A percentile compares a stretch with the other conserved stretches of the same genome.
These are phyloP conservation scores for Farysia itapuensis DNA, from an alignment of 1,284 basidiomycete species.

Conservation along the genomic window DNA sequence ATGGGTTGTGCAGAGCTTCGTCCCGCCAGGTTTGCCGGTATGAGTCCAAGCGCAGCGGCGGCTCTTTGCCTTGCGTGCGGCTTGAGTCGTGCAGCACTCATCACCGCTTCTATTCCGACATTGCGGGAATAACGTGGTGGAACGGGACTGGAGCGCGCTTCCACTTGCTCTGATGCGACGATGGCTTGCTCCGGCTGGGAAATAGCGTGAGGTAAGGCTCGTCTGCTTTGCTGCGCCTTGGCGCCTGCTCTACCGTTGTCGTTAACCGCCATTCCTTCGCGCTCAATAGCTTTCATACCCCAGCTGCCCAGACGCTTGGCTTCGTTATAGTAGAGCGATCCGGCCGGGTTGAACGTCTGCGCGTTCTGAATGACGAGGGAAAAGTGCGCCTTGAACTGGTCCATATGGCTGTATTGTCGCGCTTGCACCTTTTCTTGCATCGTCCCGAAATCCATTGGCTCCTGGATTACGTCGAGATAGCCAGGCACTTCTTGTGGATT, in stretches of 20 bases:
- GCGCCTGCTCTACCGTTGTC: slow-evolving; percentile 36
- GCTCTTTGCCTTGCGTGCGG: slow-evolving; percentile 27
- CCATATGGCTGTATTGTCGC: slow-evolving; percentile 38
- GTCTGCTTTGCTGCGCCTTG: slow-evolving; percentile 24
- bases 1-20: slow-evolving; percentile 15
- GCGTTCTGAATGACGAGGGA: slow-evolving; percentile 52
- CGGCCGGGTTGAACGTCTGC: slow-evolving; percentile 52
- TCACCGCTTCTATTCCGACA: slow-evolving; percentile 23
- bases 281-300: slow-evolving; percentile 46
- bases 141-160: slow-evolving; percentile 4
- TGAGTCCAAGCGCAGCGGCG: slow-evolving; percentile 23
- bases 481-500: slow-evolving; percentile 69
- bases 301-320: slow-evolving; percentile 49
- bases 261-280: slow-evolving; percentile 46
- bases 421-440: slow-evolving; percentile 64
- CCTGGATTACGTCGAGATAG: slow-evolving; percentile 70
- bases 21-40: slow-evolving; percentile 14
- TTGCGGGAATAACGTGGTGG: slow-evolving; percentile 18
- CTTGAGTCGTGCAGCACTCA: slow-evolving; percentile 25
- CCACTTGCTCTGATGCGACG: neutral
- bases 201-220: neutral
- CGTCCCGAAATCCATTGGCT: slow-evolving; percentile 80
- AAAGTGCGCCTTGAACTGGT: slow-evolving; percentile 47
- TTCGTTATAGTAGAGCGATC: slow-evolving; percentile 51
- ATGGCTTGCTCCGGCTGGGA: neutral